Evolutionary conservation across 441 rosid species (phyloP).

Genomic region (Eruca vesicaria): DNA sequence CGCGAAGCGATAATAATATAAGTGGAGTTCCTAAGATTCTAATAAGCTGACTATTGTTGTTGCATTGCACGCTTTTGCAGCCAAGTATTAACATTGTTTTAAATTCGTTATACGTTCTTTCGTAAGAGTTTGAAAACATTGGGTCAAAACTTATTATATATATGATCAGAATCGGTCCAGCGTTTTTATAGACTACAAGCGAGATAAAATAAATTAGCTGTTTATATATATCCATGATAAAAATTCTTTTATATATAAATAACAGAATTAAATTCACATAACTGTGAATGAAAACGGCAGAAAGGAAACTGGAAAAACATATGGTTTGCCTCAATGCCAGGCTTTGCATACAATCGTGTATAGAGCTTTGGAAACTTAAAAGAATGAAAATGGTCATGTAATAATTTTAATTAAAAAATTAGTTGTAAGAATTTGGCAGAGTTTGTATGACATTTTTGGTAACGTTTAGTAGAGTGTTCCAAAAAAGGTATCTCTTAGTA

Average conservation of each 20-base stretch:
- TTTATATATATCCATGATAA: background rate
- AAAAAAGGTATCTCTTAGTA: background rate
- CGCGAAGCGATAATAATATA: background rate
- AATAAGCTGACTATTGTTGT: slow-evolving; percentile 17
- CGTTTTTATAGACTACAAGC: background rate
- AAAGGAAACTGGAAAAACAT: background rate
- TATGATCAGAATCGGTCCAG: background rate
- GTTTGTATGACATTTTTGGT: background rate
- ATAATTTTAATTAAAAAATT: background rate
- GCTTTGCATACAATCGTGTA: background rate
- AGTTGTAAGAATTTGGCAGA: background rate
- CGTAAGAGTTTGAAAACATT: background rate
- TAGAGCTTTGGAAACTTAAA: background rate
- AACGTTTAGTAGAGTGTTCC: too few species aligned
- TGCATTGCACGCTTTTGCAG: background rate
- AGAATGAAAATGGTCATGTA: background rate
- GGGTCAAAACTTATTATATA: background rate
- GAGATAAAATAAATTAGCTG: background rate
- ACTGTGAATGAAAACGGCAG: too few species aligned
- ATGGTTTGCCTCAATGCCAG: background rate
- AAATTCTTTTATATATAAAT: background rate
- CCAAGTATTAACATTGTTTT: background rate
- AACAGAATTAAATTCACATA: background rate
- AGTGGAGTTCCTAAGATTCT: background rate
- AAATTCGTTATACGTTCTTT: background rate